A percentile compares a stretch with the other conserved stretches of the same genome.
Conservation (phyloP, 345 rosid species). For the Draba incana region DNA sequence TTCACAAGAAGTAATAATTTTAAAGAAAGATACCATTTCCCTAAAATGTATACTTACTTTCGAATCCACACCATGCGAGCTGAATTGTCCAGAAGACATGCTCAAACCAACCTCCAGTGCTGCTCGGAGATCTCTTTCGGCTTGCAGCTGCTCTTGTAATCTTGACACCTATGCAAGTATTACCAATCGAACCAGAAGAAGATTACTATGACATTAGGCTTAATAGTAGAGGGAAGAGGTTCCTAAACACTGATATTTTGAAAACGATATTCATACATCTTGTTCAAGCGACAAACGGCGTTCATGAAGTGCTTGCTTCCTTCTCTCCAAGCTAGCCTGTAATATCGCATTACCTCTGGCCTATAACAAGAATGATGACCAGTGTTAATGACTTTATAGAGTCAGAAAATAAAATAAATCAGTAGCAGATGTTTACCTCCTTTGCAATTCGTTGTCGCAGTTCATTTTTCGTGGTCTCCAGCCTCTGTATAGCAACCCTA, state of each 20-base stretch:
- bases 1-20: constrained; percentile 6
- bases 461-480: constrained; percentile 94
- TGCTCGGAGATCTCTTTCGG: constrained; percentile 97
- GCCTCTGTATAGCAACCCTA: constrained; percentile 97
- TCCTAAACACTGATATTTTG: constrained; percentile 6
- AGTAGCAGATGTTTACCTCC: constrained; percentile 65
- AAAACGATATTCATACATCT: constrained; percentile 65
- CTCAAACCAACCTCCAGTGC: constrained; percentile 98
- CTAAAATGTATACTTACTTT: constrained; percentile 60
- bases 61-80: constrained; percentile 90
- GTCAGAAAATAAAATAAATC: constrained; percentile 4
- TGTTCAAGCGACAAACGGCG: constrained; percentile 97
- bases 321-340: constrained; percentile 96
- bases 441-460: constrained; percentile 91
- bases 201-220: constrained; percentile 7
- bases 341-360: constrained; percentile 97
- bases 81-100: constrained; percentile 92
- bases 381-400: constrained; percentile 22
- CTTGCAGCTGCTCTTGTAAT: constrained; percentile 99
- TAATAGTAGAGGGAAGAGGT: constrained; percentile 2
- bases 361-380: constrained; percentile 46
- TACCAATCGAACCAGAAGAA: constrained; percentile 27
- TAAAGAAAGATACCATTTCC: constrained; percentile 12
- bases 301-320: constrained; percentile 99
- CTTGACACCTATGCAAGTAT: constrained; percentile 71